Evolutionary conservation across 2,329 filamentous ascomycete genomes (phyloP).

Genomic region (Microcera coccophila): DNA sequence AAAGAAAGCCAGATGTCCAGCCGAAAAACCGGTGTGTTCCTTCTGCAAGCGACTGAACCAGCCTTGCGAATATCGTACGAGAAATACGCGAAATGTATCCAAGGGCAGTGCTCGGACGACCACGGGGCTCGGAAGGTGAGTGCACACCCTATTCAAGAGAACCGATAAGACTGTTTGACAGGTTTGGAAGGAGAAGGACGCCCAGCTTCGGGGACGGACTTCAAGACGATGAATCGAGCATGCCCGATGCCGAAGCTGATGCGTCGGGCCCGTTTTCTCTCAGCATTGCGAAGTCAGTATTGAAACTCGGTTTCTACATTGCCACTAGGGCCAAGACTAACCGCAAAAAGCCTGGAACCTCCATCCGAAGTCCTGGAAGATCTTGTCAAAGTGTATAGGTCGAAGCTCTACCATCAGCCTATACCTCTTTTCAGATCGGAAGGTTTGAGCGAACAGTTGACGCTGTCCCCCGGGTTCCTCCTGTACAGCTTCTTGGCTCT

Average conservation of each 20-base stretch:
- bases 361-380: neutral
- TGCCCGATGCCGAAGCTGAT: too few relatives aligned
- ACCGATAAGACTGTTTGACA: neutral
- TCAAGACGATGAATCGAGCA: too few relatives aligned
- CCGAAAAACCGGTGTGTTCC: neutral
- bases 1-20: neutral
- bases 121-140: neutral
- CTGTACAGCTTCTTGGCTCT: constrained; percentile 1
- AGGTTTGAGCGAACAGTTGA: neutral
- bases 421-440: constrained; percentile 1
- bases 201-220: too few relatives aligned
- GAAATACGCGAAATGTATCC: neutral
- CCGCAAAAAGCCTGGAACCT: neutral
- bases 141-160: neutral
- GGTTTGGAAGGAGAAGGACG: neutral
- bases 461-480: neutral
- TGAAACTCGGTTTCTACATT: neutral
- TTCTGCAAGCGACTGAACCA: neutral
- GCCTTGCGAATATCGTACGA: neutral
- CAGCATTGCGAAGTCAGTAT: neutral
- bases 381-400: constrained; percentile 1
- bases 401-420: constrained; percentile 1
- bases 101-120: neutral
- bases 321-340: neutral
- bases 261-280: too few relatives aligned